Conservation (phyloP, 208 protist species). For the Blechomonas ayalai region DNA sequence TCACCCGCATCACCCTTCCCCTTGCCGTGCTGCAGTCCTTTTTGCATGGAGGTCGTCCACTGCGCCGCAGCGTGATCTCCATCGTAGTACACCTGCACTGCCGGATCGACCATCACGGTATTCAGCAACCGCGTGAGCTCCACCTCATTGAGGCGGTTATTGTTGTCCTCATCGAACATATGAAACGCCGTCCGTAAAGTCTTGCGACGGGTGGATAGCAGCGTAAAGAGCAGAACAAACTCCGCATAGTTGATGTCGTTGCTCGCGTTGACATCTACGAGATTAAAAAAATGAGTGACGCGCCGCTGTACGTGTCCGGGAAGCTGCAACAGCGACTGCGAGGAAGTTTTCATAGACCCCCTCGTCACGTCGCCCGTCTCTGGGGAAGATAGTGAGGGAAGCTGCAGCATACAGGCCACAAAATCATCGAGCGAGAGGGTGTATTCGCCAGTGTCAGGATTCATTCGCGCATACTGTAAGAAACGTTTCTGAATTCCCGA, state of each 20-base stretch:
- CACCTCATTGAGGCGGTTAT: conserved; percentile 23
- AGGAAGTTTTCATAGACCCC: not conserved
- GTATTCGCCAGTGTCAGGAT: conserved; percentile 18
- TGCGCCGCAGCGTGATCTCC: not conserved
- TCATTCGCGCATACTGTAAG: conserved; percentile 20
- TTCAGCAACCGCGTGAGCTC: conserved; percentile 50
- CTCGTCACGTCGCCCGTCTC: not conserved
- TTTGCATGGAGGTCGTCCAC: not conserved
- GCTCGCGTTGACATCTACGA: conserved; percentile 42
- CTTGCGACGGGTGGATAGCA: conserved; percentile 36
- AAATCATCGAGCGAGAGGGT: conserved; percentile 31
- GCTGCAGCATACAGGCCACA: conserved; percentile 35
- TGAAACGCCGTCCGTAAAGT: conserved; percentile 43
- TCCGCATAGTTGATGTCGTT: conserved; percentile 50
- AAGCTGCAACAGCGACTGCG: not conserved
- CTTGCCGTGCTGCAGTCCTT: not conserved
- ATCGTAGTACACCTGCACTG: conserved; percentile 32
- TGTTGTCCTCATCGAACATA: conserved; percentile 44
- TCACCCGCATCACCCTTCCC: not conserved
- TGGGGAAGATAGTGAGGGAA: conserved; percentile 5
- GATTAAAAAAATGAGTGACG: conserved; percentile 22
- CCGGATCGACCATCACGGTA: conserved; percentile 64
- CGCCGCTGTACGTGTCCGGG: conserved; percentile 12
- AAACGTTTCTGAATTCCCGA: conserved; percentile 17
- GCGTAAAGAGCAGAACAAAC: conserved; percentile 63